Evolutionary conservation across 2,329 filamentous ascomycete species (phyloP).

Genomic region (Sporothrix luriei): DNA sequence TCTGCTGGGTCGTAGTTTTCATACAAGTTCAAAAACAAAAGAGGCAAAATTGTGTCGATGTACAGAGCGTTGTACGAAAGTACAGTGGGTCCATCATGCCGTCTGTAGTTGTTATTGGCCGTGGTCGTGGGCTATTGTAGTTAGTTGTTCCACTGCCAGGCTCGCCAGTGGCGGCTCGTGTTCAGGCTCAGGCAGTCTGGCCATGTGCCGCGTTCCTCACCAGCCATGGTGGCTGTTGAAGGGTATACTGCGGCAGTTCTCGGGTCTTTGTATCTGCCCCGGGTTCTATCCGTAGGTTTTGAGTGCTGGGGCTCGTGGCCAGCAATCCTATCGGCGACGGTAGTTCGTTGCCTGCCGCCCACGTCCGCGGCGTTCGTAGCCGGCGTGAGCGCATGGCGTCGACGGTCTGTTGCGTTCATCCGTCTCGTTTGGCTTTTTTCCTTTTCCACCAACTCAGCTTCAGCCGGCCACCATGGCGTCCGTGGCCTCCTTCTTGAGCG

Average conservation of each 20-base stretch:
- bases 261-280: no score
- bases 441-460: background rate
- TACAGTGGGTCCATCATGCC: background rate
- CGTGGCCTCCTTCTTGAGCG: conserved; percentile 57
- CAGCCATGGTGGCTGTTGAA: background rate
- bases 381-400: background rate
- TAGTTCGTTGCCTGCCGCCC: no score
- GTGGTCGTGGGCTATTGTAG: no score
- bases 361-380: no score
- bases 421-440: background rate
- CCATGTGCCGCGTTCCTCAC: background rate
- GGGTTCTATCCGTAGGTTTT: no score
- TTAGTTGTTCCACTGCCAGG: background rate
- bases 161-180: background rate
- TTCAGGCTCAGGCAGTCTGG: background rate
- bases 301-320: no score
- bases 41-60: background rate
- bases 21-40: background rate
- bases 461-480: conserved; percentile 34
- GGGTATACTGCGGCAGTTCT: no score
- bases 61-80: no score
- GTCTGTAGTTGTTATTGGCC: no score
- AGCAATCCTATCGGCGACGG: no score
- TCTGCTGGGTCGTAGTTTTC: background rate
- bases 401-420: background rate